Conservation (phyloP, 2,329 filamentous ascomycete genomes). For the Xylaria sp. region DNA sequence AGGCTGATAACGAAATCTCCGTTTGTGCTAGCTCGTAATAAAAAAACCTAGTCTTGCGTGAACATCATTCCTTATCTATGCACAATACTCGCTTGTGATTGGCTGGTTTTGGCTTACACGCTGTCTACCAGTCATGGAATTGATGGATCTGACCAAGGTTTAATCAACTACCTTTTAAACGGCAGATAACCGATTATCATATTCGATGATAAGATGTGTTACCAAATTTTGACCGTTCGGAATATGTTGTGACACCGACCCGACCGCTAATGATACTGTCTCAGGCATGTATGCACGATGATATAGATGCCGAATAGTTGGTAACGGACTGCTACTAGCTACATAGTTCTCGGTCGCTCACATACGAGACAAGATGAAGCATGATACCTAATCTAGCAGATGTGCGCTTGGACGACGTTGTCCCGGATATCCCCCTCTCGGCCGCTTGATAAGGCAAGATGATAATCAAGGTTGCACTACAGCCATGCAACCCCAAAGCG, state of each 20-base stretch:
- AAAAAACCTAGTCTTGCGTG: conserved; percentile 1
- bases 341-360: background rate
- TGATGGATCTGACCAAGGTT: conserved; percentile 9
- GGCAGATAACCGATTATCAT: background rate
- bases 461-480: conserved; percentile 31
- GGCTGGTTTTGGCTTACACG: conserved; percentile 28
- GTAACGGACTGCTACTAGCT: background rate
- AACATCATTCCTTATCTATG: conserved; percentile 29
- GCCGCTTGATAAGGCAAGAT: conserved; percentile 4
- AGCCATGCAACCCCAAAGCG: conserved; percentile 19
- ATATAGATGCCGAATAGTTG: background rate
- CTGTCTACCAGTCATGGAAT: conserved; percentile 14
- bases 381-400: background rate
- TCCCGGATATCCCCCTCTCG: background rate
- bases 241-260: background rate
- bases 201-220: background rate
- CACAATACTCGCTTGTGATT: conserved; percentile 10
- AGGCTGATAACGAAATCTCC: conserved; percentile 19
- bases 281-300: conserved; percentile 2
- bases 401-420: background rate
- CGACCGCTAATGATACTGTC: background rate
- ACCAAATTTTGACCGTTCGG: background rate
- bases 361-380: background rate
- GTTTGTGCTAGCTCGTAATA: background rate
- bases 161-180: background rate